phyloP scores from a whole-genome alignment of 306 rosid species.

The Notholithocarpus densiflorus region DNA sequence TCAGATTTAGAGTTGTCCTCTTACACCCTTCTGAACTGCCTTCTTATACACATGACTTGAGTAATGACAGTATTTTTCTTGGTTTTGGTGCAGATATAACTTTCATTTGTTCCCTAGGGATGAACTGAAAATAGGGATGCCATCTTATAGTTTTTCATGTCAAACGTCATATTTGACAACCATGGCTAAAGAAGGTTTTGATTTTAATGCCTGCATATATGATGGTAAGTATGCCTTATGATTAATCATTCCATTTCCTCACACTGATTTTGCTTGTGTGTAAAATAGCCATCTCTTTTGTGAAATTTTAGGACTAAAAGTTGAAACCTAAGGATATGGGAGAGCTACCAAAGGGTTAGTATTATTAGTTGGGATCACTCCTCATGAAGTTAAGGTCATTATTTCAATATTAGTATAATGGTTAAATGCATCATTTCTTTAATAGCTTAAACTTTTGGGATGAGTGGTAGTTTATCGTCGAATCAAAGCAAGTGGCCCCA shows the following conservation, averaged over 20 bases:
- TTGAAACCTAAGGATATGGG: too few relatives aligned
- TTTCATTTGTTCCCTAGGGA: conserved; percentile 83
- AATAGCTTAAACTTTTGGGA: too few relatives aligned
- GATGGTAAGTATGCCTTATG: conserved; percentile 48
- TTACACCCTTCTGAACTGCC: background rate
- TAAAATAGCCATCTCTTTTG: background rate
- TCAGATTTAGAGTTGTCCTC: too few relatives aligned
- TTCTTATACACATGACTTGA: background rate
- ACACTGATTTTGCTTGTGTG: background rate
- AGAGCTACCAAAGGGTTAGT: too few relatives aligned
- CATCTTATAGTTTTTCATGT: conserved; percentile 74
- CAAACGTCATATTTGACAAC: conserved; percentile 64
- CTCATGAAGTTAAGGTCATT: too few relatives aligned
- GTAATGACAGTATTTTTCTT: background rate
- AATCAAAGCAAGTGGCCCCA: too few relatives aligned
- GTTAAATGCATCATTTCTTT: too few relatives aligned
- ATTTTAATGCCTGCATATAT: conserved; percentile 78
- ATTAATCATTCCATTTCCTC: background rate
- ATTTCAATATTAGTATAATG: too few relatives aligned
- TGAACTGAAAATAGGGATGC: conserved; percentile 78
- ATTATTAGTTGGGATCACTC: too few relatives aligned
- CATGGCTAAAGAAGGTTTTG: conserved; percentile 79
- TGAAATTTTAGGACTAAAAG: background rate
- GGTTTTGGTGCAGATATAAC: conserved; percentile 60
- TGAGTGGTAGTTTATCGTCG: too few relatives aligned